Evolutionary conservation across 2,329 filamentous ascomycete genomes (phyloP).

Genomic region (Colletotrichum destructivum): DNA sequence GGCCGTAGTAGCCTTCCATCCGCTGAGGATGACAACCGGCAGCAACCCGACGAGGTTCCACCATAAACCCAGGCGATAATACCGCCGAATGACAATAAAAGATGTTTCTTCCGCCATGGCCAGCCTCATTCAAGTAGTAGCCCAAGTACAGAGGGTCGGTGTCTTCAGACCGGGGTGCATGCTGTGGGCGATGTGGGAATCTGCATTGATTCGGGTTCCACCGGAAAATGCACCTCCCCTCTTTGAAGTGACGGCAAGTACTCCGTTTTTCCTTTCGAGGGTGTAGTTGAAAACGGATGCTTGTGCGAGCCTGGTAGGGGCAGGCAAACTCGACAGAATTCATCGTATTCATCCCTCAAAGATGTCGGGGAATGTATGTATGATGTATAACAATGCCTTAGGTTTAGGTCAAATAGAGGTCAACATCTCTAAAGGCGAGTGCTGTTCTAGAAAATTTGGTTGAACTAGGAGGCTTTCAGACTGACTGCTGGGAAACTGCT

Average conservation of each 20-base stretch:
- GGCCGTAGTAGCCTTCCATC: not conserved
- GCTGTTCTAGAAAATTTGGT: not conserved
- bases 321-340: not conserved
- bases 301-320: not conserved
- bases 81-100: not conserved
- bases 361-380: not conserved
- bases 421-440: not conserved
- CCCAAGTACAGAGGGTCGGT: not conserved
- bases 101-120: not conserved
- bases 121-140: not conserved
- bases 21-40: not conserved
- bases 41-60: not conserved
- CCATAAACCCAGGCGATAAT: not conserved
- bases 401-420: not conserved
- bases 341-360: no score
- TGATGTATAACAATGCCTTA: not conserved
- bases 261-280: not conserved
- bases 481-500: not conserved
- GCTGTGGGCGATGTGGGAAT: not conserved
- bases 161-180: not conserved
- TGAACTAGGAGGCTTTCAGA: no score
- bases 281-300: not conserved
- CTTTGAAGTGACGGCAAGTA: conserved; percentile 9
- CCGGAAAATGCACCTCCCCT: not conserved
- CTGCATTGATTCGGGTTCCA: not conserved